A percentile compares a stretch with the other conserved stretches of the same genome.
Evolutionary conservation across 2,329 filamentous ascomycete genomes (phyloP).

Genomic region (Leptographium galeiforme): DNA sequence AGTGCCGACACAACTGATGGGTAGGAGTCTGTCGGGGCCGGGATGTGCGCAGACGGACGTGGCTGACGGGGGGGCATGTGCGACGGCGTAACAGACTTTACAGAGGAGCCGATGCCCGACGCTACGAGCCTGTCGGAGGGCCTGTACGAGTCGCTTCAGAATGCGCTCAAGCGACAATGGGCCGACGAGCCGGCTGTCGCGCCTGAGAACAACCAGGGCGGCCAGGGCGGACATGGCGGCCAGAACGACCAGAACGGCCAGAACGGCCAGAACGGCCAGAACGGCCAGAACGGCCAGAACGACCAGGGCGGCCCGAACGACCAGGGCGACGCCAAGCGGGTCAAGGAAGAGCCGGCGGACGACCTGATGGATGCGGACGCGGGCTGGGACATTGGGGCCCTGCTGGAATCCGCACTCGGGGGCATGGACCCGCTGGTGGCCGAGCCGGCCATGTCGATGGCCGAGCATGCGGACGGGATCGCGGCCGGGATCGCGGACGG

Average conservation of each 20-base stretch:
- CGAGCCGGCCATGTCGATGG: neutral
- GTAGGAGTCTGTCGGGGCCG: neutral
- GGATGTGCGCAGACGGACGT: neutral
- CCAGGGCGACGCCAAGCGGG: conserved; percentile 11
- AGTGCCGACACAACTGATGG: neutral
- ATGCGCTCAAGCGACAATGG: conserved; percentile 14
- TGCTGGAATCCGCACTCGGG: conserved; percentile 18
- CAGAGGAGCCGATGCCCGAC: neutral
- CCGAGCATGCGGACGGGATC: too few species aligned
- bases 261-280: neutral
- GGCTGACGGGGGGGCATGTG: neutral
- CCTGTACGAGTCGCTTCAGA: conserved; percentile 7
- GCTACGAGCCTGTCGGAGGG: neutral
- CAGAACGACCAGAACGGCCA: too few species aligned
- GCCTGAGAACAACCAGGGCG: neutral
- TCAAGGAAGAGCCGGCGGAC: conserved; percentile 12
- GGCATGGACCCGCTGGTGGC: neutral
- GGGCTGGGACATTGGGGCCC: conserved; percentile 16
- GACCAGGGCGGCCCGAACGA: too few species aligned
- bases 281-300: too few species aligned
- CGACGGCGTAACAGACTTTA: neutral
- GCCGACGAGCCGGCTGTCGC: conserved; percentile 8
- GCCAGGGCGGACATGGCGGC: too few species aligned
- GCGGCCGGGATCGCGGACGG: neutral
- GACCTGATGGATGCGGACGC: neutral